Conservation (phyloP, 805 yeast genomes). For the Candida fluviatilis region DNA sequence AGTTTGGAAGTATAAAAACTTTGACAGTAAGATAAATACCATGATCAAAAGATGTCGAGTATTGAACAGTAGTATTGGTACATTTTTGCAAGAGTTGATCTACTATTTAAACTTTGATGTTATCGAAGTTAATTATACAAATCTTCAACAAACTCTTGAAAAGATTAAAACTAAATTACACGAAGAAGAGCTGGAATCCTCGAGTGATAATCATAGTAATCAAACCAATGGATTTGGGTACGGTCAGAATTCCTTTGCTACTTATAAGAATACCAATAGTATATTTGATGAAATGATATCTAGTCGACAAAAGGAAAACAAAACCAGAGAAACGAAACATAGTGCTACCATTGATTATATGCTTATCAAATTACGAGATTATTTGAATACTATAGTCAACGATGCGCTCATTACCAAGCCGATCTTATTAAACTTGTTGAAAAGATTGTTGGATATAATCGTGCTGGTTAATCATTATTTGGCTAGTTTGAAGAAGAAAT, state of each 20-base stretch:
- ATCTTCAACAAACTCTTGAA: conserved; percentile 25
- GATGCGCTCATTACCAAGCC: conserved; percentile 66
- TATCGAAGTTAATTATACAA: conserved; percentile 50
- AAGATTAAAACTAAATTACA: conserved; percentile 8
- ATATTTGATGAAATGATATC: conserved; percentile 16
- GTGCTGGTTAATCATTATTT: conserved; percentile 47
- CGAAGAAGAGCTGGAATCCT: conserved; percentile 3
- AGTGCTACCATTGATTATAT: conserved; percentile 9
- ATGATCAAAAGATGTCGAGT: conserved; percentile 55
- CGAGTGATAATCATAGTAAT: neutral
- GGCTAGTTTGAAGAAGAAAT: conserved; percentile 49
- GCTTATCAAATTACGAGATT: conserved; percentile 39
- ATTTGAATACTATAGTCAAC: conserved; percentile 58
- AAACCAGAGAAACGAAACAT: neutral
- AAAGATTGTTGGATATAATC: conserved; percentile 44
- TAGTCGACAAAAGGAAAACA: conserved; percentile 5
- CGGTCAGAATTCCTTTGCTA: conserved; percentile 7
- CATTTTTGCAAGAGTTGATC: conserved; percentile 51
- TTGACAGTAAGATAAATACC: conserved; percentile 38
- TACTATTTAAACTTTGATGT: conserved; percentile 57
- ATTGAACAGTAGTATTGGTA: conserved; percentile 54
- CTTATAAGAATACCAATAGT: conserved; percentile 13
- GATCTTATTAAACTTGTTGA: conserved; percentile 44
- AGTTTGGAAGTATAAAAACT: conserved; percentile 61
- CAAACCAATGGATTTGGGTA: conserved; percentile 9